A percentile compares a stretch with the other conserved stretches of the same genome.
Evolutionary conservation across 2,329 filamentous ascomycete genomes (phyloP).

Genomic region (Hypoxylon sp.): DNA sequence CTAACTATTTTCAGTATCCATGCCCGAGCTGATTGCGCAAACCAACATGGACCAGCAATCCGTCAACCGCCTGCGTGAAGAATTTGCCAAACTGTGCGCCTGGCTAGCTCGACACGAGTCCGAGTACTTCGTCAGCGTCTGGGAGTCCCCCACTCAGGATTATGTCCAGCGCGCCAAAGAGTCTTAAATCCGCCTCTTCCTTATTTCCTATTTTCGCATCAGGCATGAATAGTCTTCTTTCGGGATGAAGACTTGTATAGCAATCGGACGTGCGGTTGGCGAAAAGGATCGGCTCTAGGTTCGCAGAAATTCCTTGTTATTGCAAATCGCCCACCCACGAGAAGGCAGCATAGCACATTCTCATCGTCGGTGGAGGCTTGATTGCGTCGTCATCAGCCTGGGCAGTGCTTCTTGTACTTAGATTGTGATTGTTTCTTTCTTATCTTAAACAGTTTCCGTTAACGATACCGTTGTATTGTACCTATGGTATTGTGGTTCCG

Average conservation of each 20-base stretch:
- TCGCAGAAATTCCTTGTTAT: background rate
- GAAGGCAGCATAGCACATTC: background rate
- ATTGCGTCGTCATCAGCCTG: background rate
- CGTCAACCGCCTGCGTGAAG: constrained; percentile 87
- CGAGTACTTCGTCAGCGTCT: constrained; percentile 81
- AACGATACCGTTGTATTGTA: too few relatives aligned
- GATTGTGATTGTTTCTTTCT: background rate
- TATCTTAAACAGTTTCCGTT: too few relatives aligned
- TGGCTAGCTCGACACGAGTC: constrained; percentile 85
- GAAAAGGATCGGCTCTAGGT: background rate
- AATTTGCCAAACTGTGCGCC: constrained; percentile 84
- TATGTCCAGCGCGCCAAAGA: constrained; percentile 75
- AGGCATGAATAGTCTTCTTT: background rate
- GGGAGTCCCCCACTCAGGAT: constrained; percentile 77
- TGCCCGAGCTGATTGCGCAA: constrained; percentile 94
- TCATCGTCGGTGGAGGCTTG: background rate
- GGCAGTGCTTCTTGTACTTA: background rate
- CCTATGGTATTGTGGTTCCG: background rate
- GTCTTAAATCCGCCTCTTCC: constrained; percentile 12
- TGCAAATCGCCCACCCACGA: background rate
- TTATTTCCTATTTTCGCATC: background rate
- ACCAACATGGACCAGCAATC: constrained; percentile 98
- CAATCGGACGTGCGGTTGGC: background rate
- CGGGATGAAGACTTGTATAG: background rate
- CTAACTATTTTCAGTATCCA: constrained; percentile 70